A percentile compares a stretch with the other conserved stretches of the same genome.
Conservation (phyloP, 2,329 filamentous ascomycete species). For the Didymella lethalis region DNA sequence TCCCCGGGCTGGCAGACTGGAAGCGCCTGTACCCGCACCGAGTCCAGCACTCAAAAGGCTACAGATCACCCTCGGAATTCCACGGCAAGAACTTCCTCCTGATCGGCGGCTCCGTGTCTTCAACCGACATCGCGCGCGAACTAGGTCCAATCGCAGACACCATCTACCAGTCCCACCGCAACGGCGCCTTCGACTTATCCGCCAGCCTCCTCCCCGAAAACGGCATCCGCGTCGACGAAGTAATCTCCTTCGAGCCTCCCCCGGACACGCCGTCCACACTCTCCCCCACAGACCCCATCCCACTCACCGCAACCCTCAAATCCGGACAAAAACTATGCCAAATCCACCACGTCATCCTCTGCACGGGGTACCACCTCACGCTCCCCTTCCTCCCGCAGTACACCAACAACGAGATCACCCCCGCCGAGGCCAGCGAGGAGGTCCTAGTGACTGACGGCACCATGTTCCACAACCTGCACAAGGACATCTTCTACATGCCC, state of each 20-base stretch:
- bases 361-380: constrained; percentile 73
- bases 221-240: constrained; percentile 61
- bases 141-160: constrained; percentile 55
- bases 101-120: constrained; percentile 64
- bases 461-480: constrained; percentile 71
- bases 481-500: constrained; percentile 75
- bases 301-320: constrained; percentile 60
- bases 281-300: constrained; percentile 52
- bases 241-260: constrained; percentile 56
- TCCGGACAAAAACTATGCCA: constrained; percentile 62
- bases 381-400: constrained; percentile 68
- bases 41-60: constrained; percentile 62
- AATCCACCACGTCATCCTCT: constrained; percentile 70
- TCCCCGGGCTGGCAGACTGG: constrained; percentile 57
- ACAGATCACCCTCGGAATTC: constrained; percentile 57
- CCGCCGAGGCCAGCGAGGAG: constrained; percentile 54
- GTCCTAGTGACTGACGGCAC: constrained; percentile 69
- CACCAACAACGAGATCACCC: constrained; percentile 55
- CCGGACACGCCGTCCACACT: neutral
- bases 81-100: constrained; percentile 66
- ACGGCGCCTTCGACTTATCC: constrained; percentile 67
- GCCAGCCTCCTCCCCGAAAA: constrained; percentile 62
- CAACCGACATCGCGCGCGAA: constrained; percentile 63
- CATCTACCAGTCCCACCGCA: constrained; percentile 65
- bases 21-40: constrained; percentile 56